Evolutionary conservation across 2,329 filamentous ascomycete species (phyloP).

Genomic region (Apiospora rasikravindrae): DNA sequence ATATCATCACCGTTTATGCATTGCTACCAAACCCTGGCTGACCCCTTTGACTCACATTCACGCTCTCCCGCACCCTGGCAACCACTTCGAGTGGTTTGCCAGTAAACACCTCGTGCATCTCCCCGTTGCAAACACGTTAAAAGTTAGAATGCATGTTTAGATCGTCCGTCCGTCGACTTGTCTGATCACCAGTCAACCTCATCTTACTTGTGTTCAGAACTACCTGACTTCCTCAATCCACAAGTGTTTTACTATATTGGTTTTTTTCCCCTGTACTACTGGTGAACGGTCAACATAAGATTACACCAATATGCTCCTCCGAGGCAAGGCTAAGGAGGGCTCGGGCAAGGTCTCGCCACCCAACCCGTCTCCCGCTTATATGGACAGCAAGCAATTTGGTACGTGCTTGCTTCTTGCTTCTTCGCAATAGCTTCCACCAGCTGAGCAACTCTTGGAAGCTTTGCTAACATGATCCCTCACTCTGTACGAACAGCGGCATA

Average conservation of each 20-base stretch:
- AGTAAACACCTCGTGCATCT: slow-evolving; percentile 5
- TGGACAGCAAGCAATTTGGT: slow-evolving; percentile 73
- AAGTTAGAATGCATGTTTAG: slow-evolving; percentile 5
- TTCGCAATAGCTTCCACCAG: slow-evolving; percentile 18
- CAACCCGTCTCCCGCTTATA: slow-evolving; percentile 67
- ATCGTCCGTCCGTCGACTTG: neutral
- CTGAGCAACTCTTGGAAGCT: slow-evolving; percentile 24
- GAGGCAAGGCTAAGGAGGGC: slow-evolving; percentile 37
- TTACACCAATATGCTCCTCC: slow-evolving; percentile 30
- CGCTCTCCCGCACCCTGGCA: neutral
- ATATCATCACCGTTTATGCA: slow-evolving; percentile 13
- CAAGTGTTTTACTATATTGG: neutral
- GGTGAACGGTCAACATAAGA: neutral
- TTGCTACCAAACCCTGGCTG: slow-evolving; percentile 2
- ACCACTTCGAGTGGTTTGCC: slow-evolving; percentile 1
- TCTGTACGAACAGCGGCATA: slow-evolving; percentile 62
- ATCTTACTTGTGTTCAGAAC: neutral
- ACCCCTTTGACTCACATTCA: slow-evolving; percentile 13
- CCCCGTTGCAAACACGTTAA: neutral
- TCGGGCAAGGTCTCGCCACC: slow-evolving; percentile 39
- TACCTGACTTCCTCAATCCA: neutral
- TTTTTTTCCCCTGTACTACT: neutral
- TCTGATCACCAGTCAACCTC: neutral
- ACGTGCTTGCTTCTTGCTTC: slow-evolving; percentile 35
- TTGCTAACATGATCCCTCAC: slow-evolving; percentile 20